Evolutionary conservation across 1,284 basidiomycete species (phyloP).

Genomic region (Phellinidium pouzarii): DNA sequence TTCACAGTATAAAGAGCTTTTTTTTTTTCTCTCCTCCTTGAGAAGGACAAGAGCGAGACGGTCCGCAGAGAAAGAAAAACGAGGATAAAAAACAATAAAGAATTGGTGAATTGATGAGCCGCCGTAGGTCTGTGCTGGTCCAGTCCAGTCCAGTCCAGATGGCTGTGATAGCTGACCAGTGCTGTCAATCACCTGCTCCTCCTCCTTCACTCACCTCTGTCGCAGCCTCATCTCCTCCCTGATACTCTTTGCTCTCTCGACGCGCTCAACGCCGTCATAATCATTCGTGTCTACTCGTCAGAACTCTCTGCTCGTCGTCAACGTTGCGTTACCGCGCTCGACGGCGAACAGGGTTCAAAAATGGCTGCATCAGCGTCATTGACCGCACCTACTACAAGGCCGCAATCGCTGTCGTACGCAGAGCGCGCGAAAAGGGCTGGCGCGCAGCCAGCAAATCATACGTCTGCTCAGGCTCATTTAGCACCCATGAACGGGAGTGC

Average conservation of each 20-base stretch:
- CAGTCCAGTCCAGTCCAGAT: not conserved
- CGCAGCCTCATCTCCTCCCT: not conserved
- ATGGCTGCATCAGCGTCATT: constrained; percentile 14
- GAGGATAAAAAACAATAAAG: not conserved
- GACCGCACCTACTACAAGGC: constrained; percentile 22
- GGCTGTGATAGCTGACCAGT: too few relatives aligned
- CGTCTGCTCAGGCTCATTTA: constrained; percentile 14
- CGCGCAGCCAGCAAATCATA: constrained; percentile 15
- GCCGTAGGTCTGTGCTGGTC: not conserved
- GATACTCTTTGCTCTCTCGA: not conserved
- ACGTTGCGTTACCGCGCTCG: not conserved
- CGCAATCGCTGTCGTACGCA: constrained; percentile 47
- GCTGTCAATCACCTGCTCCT: not conserved
- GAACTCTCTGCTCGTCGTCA: not conserved
- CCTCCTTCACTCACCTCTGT: not conserved
- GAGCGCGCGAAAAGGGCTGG: constrained; percentile 48
- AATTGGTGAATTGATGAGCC: not conserved
- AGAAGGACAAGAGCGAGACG: not conserved
- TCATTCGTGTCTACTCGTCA: not conserved
- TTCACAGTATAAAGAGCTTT: too few relatives aligned
- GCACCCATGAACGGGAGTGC: constrained; percentile 17
- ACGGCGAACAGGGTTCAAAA: constrained; percentile 1
- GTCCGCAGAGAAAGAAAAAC: not conserved
- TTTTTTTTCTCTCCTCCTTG: not conserved
- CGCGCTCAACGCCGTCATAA: constrained; percentile 2